Evolutionary conservation across 2,329 filamentous ascomycete species (phyloP).

Genomic region (Zymoseptoria brevis): DNA sequence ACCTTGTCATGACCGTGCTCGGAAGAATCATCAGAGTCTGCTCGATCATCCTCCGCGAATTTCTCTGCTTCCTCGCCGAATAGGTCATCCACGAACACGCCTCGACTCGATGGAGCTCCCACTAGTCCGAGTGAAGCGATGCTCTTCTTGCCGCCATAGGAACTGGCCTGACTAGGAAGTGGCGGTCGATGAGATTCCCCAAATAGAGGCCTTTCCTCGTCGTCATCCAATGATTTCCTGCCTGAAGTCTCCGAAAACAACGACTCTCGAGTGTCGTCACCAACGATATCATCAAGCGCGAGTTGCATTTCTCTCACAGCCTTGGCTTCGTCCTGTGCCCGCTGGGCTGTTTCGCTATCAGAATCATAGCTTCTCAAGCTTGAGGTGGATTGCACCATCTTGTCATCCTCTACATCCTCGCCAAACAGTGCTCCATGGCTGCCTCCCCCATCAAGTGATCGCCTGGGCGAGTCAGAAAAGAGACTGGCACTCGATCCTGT

Average conservation of each 20-base stretch:
- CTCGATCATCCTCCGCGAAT: conserved; percentile 76
- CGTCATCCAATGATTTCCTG: conserved; percentile 46
- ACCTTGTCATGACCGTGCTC: conserved; percentile 71
- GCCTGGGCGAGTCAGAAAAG: conserved; percentile 36
- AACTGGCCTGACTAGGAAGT: conserved; percentile 5
- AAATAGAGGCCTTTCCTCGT: conserved; percentile 10
- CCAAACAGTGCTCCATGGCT: conserved; percentile 51
- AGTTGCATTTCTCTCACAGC: conserved; percentile 90
- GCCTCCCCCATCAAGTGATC: conserved; percentile 62
- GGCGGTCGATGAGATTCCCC: conserved; percentile 12
- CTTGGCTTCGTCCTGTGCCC: conserved; percentile 57
- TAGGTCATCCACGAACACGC: conserved; percentile 89
- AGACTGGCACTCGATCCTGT: conserved; percentile 8
- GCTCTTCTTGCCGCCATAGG: conserved; percentile 63
- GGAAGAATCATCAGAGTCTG: conserved; percentile 55
- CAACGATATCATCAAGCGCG: conserved; percentile 86
- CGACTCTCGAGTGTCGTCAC: conserved; percentile 59
- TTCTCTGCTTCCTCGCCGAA: conserved; percentile 84
- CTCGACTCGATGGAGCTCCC: conserved; percentile 75
- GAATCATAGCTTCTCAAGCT: conserved; percentile 77
- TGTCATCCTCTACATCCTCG: conserved; percentile 68
- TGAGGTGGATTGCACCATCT: conserved; percentile 66
- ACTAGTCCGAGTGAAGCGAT: conserved; percentile 87
- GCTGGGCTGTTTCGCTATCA: conserved; percentile 50
- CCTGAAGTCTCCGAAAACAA: conserved; percentile 53